Conservation (phyloP, 495 filamentous ascomycete species). For the Pyrenula aspistea region DNA sequence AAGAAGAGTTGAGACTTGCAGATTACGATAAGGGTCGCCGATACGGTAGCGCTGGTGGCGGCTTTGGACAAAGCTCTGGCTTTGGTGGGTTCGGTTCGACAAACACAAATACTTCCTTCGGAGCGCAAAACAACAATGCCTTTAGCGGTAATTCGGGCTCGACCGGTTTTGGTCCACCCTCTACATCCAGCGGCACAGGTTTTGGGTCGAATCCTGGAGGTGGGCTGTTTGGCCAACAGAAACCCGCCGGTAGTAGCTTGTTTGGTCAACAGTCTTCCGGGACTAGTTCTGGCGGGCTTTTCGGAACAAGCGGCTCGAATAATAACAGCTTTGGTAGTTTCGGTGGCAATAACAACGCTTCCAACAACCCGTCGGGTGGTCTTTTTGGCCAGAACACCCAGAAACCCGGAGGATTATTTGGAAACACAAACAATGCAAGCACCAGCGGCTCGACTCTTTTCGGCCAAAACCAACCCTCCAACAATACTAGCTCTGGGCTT, state of each 20-base stretch:
- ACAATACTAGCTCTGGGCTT: conserved; percentile 24
- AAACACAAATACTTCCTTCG: conserved; percentile 26
- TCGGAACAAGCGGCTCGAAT: conserved; percentile 18
- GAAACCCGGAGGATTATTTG: conserved; percentile 20
- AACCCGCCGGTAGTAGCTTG: conserved; percentile 12
- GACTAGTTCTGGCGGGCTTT: conserved; percentile 19
- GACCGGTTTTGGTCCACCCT: conserved; percentile 21
- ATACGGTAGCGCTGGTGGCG: conserved; percentile 45
- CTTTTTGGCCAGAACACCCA: conserved; percentile 37
- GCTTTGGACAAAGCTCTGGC: conserved; percentile 66
- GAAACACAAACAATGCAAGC: conserved; percentile 15
- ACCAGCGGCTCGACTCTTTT: conserved; percentile 27
- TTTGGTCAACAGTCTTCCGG: conserved; percentile 27
- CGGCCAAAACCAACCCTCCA: conserved; percentile 23
- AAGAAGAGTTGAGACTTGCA: conserved; percentile 77
- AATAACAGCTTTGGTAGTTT: conserved; percentile 20
- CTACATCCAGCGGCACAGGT: conserved; percentile 6
- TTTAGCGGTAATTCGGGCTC: conserved; percentile 17
- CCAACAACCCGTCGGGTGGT: conserved; percentile 24
- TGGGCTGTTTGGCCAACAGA: conserved; percentile 10
- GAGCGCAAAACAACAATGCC: conserved; percentile 19
- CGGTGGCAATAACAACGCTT: conserved; percentile 20
- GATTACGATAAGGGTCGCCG: conserved; percentile 84
- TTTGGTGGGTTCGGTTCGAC: conserved; percentile 52
- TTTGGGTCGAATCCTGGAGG: conserved; percentile 14